Evolutionary conservation across 2,329 filamentous ascomycete species (phyloP), one percentile per base, ranked within the genome.

Genomic region (Aspergillus ibericus): DNA sequence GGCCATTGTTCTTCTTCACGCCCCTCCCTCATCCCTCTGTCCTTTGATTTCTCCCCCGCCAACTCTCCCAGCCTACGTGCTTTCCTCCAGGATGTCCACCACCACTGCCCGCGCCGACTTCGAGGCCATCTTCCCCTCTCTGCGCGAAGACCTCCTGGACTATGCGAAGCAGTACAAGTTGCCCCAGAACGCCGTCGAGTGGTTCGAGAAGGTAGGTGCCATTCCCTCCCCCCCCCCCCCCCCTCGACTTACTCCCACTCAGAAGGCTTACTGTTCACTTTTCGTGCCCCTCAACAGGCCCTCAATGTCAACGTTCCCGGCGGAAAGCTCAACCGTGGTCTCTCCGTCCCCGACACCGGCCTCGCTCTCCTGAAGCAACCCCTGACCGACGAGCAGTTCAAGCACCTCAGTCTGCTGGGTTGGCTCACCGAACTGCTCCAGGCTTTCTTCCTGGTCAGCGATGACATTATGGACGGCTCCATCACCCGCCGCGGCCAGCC

Each of bases 401-500:
- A 96, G 82, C 83, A 91, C 68, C 83, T 93, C 49, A 91, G 92
- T 46, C 89, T 91, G 16, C 85, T 99, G 16, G 95, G 95, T 72
- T 99, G 95, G 95, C 87, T 96, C 85, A 96, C 96, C 63, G 95
- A 99, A 84, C 87, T 99, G 51, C 89, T 99, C 34, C 95, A 99
- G 81, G 93, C 95, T 66, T 98, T 97, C 84, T 98, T 99, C 86
- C 87, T 99, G 59, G 95, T 99, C 65, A 92, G 91, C 46, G 95
- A 99, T 80, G 95, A 99, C 78, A 97, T 99, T 72, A 99, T 99
- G 95, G 95, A 99, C 81, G 80, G 85, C 70, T 96, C 90, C 77
- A 95, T 96, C 78, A 99, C 95, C 57, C 92, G 95, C 61, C 92
- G 95, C 67, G 93, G 93, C 63, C 86, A 89, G 79, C 93, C 95